A percentile compares a stretch with the other conserved stretches of the same genome.
Evolutionary conservation across 768 basidiomycete species (phyloP).

Genomic region (Naganishia randhawae): DNA sequence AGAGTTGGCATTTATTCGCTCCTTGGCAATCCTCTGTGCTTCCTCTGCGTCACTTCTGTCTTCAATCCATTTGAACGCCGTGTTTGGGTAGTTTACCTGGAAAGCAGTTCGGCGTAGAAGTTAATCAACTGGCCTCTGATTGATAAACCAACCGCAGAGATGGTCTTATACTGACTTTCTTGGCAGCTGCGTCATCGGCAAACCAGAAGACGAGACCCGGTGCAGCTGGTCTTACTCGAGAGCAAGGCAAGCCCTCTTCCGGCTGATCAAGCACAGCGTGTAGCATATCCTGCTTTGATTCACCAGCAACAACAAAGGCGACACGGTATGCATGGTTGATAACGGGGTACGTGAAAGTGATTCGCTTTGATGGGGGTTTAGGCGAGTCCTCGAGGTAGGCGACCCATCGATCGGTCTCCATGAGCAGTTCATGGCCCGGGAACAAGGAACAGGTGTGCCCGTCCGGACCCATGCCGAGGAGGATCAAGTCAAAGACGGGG

Average conservation of each 20-base stretch:
- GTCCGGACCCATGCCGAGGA: constrained; percentile 93
- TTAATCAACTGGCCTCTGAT: not conserved
- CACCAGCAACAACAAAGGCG: constrained; percentile 83
- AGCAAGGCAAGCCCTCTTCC: constrained; percentile 73
- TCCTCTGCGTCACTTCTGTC: constrained; percentile 24
- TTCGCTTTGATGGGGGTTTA: constrained; percentile 82
- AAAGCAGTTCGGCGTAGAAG: not conserved
- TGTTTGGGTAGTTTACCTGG: constrained; percentile 33
- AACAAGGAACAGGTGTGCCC: constrained; percentile 98
- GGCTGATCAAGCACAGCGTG: constrained; percentile 72
- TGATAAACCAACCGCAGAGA: not conserved
- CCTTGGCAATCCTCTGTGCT: constrained; percentile 24
- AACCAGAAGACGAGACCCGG: constrained; percentile 95
- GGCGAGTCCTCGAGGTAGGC: constrained; percentile 89
- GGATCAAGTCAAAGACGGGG: constrained; percentile 94
- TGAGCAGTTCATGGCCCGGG: constrained; percentile 79
- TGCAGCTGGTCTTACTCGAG: constrained; percentile 68
- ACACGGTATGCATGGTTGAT: constrained; percentile 60
- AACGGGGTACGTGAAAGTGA: constrained; percentile 71
- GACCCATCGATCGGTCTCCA: constrained; percentile 90
- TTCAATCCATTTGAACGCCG: constrained; percentile 33
- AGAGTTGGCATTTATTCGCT: constrained; percentile 20
- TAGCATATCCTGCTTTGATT: constrained; percentile 73
- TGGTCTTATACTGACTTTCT: constrained; percentile 35
- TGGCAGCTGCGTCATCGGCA: constrained; percentile 76